Conservation (phyloP, 495 filamentous ascomycete species). For the Penicillium ucsense region DNA sequence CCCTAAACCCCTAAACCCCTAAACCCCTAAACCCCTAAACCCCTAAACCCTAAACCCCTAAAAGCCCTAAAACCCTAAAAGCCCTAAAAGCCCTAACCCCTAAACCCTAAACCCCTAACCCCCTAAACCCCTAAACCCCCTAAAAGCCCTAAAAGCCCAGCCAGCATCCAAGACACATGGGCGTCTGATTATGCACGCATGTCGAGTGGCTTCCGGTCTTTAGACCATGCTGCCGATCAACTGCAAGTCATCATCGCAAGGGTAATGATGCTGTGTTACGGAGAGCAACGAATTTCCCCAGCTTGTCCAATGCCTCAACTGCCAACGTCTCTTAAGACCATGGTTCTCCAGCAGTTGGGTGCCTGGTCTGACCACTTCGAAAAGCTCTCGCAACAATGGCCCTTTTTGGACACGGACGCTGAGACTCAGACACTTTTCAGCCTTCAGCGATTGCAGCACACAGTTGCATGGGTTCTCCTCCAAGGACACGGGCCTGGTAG, state of each 20-base stretch:
- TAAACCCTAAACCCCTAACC: too few relatives aligned
- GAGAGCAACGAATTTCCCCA: neutral
- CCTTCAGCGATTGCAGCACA: slow-evolving; percentile 11
- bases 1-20: too few relatives aligned
- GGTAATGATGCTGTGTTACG: neutral
- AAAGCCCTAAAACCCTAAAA: too few relatives aligned
- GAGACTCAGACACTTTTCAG: neutral
- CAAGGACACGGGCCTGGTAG: slow-evolving; percentile 5
- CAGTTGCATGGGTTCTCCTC: slow-evolving; percentile 16
- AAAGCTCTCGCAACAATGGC: neutral
- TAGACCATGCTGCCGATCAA: neutral
- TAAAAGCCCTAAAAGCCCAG: too few relatives aligned
- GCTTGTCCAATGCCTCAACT: neutral
- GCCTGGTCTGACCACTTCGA: neutral
- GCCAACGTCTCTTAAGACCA: neutral
- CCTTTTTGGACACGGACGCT: neutral
- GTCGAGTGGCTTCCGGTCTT: too few relatives aligned
- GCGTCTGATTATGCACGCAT: too few relatives aligned
- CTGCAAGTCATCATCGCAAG: neutral
- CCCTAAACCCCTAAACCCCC: too few relatives aligned
- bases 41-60: too few relatives aligned
- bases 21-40: too few relatives aligned
- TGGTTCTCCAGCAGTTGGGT: neutral
- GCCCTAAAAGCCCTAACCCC: too few relatives aligned
- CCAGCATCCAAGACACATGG: too few relatives aligned